Evolutionary conservation across 495 filamentous ascomycete species (phyloP).

Genomic region (Trichoderma gamsii): DNA sequence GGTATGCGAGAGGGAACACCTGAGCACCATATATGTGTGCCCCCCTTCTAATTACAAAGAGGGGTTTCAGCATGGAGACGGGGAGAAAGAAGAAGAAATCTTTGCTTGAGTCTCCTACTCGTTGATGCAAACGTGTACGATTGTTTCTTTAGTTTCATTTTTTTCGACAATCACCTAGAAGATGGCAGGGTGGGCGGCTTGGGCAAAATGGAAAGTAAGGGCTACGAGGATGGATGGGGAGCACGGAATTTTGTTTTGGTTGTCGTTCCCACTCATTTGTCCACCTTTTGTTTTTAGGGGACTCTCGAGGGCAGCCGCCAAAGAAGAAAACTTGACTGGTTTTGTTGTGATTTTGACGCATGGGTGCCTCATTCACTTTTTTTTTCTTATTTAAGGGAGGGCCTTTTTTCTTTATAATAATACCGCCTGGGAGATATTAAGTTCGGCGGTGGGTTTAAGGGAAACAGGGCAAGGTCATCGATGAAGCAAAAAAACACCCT

Average conservation of each 20-base stretch:
- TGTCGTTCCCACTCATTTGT: conserved; percentile 9
- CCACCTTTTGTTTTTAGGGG: not conserved
- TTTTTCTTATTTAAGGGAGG: not conserved
- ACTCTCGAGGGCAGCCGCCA: conserved; percentile 10
- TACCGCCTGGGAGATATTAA: not conserved
- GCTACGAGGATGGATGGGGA: conserved; percentile 9
- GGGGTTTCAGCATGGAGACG: not conserved
- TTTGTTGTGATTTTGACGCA: conserved; percentile 12
- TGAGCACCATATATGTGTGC: conserved; percentile 5
- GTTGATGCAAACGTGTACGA: conserved; percentile 13
- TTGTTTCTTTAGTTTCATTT: conserved; percentile 8
- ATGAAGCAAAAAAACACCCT: not conserved
- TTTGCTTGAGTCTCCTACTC: conserved; percentile 9
- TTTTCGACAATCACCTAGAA: conserved; percentile 13
- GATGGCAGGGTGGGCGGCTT: conserved; percentile 12
- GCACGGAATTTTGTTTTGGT: conserved; percentile 6
- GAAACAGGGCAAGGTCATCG: conserved; percentile 9
- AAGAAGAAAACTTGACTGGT: conserved; percentile 10
- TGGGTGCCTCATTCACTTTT: conserved; percentile 10
- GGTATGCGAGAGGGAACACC: not conserved
- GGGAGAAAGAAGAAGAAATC: not conserved
- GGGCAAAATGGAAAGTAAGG: conserved; percentile 14
- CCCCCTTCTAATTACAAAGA: not conserved
- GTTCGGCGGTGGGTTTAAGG: conserved; percentile 5
- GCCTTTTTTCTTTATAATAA: not conserved